Evolutionary conservation across 2,329 filamentous ascomycete species (phyloP).

Genomic region (Aphanocladium album): DNA sequence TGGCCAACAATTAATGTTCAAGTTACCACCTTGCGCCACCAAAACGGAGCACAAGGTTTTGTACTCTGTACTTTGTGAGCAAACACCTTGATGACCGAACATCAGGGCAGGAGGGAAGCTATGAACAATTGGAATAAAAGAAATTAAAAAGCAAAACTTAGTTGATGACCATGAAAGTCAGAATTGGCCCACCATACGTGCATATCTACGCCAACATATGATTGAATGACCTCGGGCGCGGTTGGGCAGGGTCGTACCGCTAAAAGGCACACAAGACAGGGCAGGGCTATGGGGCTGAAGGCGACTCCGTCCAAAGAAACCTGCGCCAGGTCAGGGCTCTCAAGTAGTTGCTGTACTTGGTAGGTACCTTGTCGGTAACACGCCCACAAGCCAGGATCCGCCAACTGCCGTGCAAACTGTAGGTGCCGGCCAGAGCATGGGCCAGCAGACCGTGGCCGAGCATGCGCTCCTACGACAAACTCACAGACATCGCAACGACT

Average conservation of each 20-base stretch:
- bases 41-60: background rate
- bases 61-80: background rate
- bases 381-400: background rate
- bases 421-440: background rate
- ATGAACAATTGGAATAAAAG: background rate
- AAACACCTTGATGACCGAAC: background rate
- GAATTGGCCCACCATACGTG: conserved; percentile 1
- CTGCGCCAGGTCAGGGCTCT: background rate
- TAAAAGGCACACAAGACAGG: conserved; percentile 1
- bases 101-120: background rate
- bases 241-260: background rate
- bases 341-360: background rate
- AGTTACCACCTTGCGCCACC: background rate
- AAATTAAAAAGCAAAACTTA: background rate
- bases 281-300: background rate
- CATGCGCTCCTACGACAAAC: background rate
- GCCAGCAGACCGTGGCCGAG: background rate
- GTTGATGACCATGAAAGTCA: background rate
- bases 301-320: background rate
- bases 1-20: background rate
- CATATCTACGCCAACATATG: background rate
- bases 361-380: background rate
- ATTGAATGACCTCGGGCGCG: background rate
- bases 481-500: background rate
- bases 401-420: conserved; percentile 1